phyloP scores from a whole-genome alignment of 805 yeast species.

The Kodamaea kaohsiungensis region DNA sequence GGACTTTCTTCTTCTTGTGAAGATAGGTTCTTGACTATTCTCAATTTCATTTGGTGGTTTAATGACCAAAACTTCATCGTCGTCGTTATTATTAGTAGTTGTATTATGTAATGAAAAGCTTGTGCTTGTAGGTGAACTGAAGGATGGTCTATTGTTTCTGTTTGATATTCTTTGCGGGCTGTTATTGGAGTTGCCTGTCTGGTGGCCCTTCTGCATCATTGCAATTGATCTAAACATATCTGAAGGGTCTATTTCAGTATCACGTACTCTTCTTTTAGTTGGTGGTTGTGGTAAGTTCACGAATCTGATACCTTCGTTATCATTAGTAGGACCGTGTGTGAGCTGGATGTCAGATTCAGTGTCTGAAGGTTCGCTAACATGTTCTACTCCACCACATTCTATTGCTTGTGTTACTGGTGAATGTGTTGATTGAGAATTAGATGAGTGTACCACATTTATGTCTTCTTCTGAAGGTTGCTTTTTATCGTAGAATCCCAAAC shows the following conservation, averaged over 20 bases:
- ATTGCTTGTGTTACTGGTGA: slow-evolving; percentile 11
- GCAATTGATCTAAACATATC: slow-evolving; percentile 85
- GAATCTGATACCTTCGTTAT: slow-evolving; percentile 49
- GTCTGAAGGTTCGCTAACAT: slow-evolving; percentile 48
- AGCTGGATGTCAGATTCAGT: slow-evolving; percentile 18
- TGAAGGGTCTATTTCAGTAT: slow-evolving; percentile 59
- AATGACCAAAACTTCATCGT: slow-evolving; percentile 78
- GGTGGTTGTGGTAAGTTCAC: slow-evolving; percentile 61
- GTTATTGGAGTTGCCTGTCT: slow-evolving; percentile 3
- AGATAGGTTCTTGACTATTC: slow-evolving; percentile 36
- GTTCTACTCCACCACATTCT: slow-evolving; percentile 19
- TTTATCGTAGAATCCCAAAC: slow-evolving; percentile 25
- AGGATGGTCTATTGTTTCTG: slow-evolving; percentile 8
- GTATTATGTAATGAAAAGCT: not conserved
- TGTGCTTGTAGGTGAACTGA: slow-evolving; percentile 9
- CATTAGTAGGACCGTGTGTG: not conserved
- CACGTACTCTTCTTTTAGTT: slow-evolving; percentile 30
- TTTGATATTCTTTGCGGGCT: not conserved
- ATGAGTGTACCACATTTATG: slow-evolving; percentile 14
- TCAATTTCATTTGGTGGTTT: slow-evolving; percentile 77
- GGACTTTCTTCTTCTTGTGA: slow-evolving; percentile 23
- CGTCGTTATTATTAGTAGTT: slow-evolving; percentile 30
- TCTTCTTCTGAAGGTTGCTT: slow-evolving; percentile 1
- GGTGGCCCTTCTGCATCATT: slow-evolving; percentile 62
- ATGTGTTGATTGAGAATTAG: slow-evolving; percentile 13